These are phyloP conservation scores for Inosperma sp. DNA, from an alignment of 768 basidiomycete genomes.

Conservation along the genomic window DNA sequence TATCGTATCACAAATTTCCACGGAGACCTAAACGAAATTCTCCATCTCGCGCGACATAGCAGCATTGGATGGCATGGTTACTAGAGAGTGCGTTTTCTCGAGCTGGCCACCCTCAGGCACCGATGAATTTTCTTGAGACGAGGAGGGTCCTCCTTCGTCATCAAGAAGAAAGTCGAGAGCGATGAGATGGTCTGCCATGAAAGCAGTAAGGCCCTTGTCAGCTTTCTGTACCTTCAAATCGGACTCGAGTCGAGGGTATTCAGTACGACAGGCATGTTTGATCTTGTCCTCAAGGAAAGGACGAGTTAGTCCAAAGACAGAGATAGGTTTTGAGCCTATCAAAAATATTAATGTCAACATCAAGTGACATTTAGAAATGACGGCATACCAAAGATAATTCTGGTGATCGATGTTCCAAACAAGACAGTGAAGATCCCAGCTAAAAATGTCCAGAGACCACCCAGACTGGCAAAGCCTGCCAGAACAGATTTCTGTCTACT, in stretches of 20 bases:
- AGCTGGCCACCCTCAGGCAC: no score
- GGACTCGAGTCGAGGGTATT: slow-evolving; percentile 5
- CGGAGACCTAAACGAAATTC: no score
- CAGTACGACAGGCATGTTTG: not conserved
- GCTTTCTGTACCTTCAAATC: not conserved
- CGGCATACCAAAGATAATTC: slow-evolving; percentile 16
- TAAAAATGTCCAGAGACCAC: slow-evolving; percentile 23
- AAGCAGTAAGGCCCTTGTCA: not conserved
- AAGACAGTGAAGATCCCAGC: slow-evolving; percentile 18
- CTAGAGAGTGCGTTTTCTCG: no score
- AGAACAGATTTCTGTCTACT: slow-evolving; percentile 17
- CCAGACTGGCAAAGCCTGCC: slow-evolving; percentile 18
- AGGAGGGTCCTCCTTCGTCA: no score
- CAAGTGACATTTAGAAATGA: not conserved
- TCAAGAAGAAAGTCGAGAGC: slow-evolving; percentile 6
- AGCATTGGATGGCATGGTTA: no score
- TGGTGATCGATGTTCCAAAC: slow-evolving; percentile 19
- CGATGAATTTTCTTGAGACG: no score
- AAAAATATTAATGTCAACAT: not conserved
- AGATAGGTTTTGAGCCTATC: slow-evolving; percentile 6
- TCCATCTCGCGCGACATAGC: no score
- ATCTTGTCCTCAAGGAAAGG: slow-evolving; percentile 2
- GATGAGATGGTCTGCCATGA: slow-evolving; percentile 9
- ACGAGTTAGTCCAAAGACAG: slow-evolving; percentile 8
- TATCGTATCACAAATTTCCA: no score